Base-by-base conservation (phyloP, 73 alveolate genomes). In the Paramecium primaurelia region DNA sequence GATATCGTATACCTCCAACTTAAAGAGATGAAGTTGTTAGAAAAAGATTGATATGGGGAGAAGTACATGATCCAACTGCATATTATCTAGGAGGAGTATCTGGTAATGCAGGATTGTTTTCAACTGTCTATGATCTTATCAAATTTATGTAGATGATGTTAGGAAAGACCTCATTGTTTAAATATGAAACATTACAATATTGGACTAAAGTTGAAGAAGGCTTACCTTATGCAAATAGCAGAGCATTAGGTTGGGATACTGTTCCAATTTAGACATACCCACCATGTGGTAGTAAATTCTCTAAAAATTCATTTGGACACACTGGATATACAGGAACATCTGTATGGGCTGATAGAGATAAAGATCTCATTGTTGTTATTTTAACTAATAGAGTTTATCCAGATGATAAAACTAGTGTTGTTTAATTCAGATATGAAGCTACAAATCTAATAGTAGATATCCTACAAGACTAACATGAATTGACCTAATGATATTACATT, bases 21-120 rank as follows among this genome's bases (percentile, higher is more conserved):
- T 45, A 34, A 44, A 49, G 51, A 4, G 93, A 77, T 42, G 30
- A 51, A 71, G 64, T 77, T 3, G 68, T 49, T 7, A 71, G 93
- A 59, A 84, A 83, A 16, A 54, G 75, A 6, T 58, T 84, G 26
- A 77, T 83, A 18, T 86, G 92, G 84, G 92, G 95, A 18, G 85
- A 59, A n/a, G 95, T 92, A 20, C 95, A 92, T 60, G 95, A 92
- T 84, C 93, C 92, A 36, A 92, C 95, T 12, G 95, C 95, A 12
- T 92, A 58, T 58, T 80, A 71, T 51, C 20, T 92, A 42, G 95
- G 89, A 30, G 95, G 95, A 18, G 95, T 92, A 0, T 80, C 95
- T 6, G 95, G 95, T 64, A 92, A 92, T 92, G 95, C 95, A 25
- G 95, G 95, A 8, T 32, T 92, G 12, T 92, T 92, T 42, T 80